A percentile compares a stretch with the other conserved stretches of the same genome.
Conservation (phyloP, 2,329 filamentous ascomycete species). For the Aspergillus aculeatus region DNA sequence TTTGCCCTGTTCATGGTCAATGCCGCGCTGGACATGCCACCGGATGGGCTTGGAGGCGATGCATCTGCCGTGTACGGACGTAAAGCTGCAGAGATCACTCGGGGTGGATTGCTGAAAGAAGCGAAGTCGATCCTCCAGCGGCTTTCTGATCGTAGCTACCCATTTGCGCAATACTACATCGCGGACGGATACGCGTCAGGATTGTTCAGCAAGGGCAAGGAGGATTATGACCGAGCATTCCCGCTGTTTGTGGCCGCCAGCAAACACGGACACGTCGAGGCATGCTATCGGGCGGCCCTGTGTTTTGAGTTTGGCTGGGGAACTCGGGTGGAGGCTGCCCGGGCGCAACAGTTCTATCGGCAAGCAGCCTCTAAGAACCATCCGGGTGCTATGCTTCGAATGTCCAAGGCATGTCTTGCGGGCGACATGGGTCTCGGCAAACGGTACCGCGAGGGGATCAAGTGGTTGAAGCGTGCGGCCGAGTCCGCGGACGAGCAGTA, state of each 20-base stretch:
- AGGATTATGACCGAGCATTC: constrained; percentile 88
- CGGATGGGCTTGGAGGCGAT: constrained; percentile 46
- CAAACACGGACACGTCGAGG: constrained; percentile 96
- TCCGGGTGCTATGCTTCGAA: constrained; percentile 87
- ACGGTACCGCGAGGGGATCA: constrained; percentile 85
- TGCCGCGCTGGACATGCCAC: constrained; percentile 74
- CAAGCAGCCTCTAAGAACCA: constrained; percentile 90
- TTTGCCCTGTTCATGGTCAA: constrained; percentile 95
- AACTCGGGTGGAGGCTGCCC: constrained; percentile 81
- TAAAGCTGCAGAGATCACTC: constrained; percentile 48
- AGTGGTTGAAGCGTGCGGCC: constrained; percentile 91
- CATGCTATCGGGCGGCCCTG: constrained; percentile 85
- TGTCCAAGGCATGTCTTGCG: constrained; percentile 85
- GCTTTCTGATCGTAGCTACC: constrained; percentile 82
- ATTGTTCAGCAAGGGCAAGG: constrained; percentile 89
- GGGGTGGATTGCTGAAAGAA: constrained; percentile 72
- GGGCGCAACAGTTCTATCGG: constrained; percentile 91
- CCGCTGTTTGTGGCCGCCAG: constrained; percentile 88
- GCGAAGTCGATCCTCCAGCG: constrained; percentile 85
- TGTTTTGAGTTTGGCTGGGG: constrained; percentile 99
- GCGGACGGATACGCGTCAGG: constrained; percentile 93
- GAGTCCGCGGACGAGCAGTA: constrained; percentile 90
- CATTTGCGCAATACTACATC: constrained; percentile 97
- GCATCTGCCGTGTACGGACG: constrained; percentile 19
- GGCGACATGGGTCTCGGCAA: constrained; percentile 83